Base-by-base conservation (phyloP, 305 asterid species). In the Andrographis paniculata region DNA sequence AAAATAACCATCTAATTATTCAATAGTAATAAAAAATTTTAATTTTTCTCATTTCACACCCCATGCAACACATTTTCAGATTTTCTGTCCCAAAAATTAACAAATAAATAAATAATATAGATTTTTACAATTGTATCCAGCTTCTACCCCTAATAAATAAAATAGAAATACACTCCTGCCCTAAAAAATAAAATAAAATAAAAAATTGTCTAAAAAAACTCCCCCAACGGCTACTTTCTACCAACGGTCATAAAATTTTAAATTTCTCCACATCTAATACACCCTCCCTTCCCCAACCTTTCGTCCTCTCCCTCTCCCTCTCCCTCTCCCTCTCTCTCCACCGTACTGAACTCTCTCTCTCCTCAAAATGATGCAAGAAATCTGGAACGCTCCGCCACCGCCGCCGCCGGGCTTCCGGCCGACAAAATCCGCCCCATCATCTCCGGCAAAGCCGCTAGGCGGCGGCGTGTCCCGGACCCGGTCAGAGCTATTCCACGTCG, bases 351-450 rank as follows among this genome's bases (percentile, higher is more conserved):
- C 41, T 35, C 14, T 38, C 66, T 14, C 40, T 40, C 35, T 17
- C 50, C 35, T 36, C 3, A 58, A 66, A 65, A 87, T 84, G 94
- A 61, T 79, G 84, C 79, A 87, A 52, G 94, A 87, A 11, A 73
- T 74, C 79, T 77, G 97, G 94, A 86, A 89, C 53, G 98, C 70
- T 11, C 96, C 92, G 0, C 88, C 93, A n/a, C n/a, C n/a, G n/a
- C n/a, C n/a, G n/a, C n/a, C n/a, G 0, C 88, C 93, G 6, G 96
- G 87, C 19, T 74, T 82, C 82, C 73, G 96, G 13, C 88, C 88
- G 19, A 72, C 91, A 0, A 89, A 89, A 42, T 89, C 98, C 1
- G 98, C 98, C 12, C 95, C 98, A 14, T 65, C 84, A 9, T 89
- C 98, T 0, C 96, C 98, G 0, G 98, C 96, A 0, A 86, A 82